Evolutionary conservation across 2,329 filamentous ascomycete species (phyloP), one percentile per base, ranked within the genome.

Genomic region (Onygenales sp.): DNA sequence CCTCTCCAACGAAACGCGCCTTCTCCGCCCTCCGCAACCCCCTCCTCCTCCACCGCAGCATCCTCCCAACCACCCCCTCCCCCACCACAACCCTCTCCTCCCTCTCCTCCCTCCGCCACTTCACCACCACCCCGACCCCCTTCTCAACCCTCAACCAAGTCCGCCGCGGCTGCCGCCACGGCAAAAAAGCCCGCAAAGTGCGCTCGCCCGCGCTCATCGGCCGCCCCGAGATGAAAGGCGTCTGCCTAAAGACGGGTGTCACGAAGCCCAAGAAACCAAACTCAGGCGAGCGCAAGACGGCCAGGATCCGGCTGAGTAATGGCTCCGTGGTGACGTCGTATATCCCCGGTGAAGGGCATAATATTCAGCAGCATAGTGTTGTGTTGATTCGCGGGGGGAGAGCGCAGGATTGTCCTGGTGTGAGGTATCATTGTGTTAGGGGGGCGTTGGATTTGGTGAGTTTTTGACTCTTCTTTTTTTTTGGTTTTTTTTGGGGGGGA

Each of bases 261-360:
- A 90, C 87, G 63, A 90, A 93, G 66, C 93, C 93, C 53, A 98
- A 98, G 84, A 98, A 98, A 75, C 93, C 93, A 60, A 98, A 98
- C 73, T 98, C 93, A 32, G 93, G 91, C 53, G 90, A 97, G 78
- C 80, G 93, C 58, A 98, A 98, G 78, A 93, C 89, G 54, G 92
- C 92, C 2, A 88, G 92, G 77, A 86, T 98, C 17, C 80, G 91
- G 61, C 76, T 98, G 67, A 93, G 87, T 56, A 91, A 83, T 58
- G 93, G 93, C 52, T 88, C 84, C 67, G 81, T 94, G 55, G 79
- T 98, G 58, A 95, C 89, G 55, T 88, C 88, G 31, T 97, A 96
- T 75, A 96, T 98, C 65, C 90, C 91, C 36, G 93, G 93, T 51
- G 92, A 97, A 83, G 81, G 93, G 48, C 93, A 98, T 75, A 98